These are phyloP conservation scores for Termitomyces titanicus DNA, from an alignment of 768 basidiomycete genomes.

Conservation along the genomic window DNA sequence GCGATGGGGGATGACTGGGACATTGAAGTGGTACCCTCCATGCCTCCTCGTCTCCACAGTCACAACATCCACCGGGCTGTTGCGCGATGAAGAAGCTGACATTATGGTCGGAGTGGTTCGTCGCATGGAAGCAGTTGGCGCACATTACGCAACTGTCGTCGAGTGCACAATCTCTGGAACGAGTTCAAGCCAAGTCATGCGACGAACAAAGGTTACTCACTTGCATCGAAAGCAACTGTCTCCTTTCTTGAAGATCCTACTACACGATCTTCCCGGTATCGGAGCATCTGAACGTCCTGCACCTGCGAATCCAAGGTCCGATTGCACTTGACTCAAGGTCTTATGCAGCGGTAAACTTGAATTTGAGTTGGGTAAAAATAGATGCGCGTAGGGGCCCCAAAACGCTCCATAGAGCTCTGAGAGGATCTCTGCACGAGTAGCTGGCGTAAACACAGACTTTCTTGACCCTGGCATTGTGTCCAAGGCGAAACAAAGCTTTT, in stretches of 20 bases:
- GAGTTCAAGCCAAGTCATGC: background rate
- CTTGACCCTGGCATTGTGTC: slow-evolving; percentile 80
- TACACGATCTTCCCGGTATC: slow-evolving; percentile 73
- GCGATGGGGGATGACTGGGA: slow-evolving; percentile 68
- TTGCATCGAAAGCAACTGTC: slow-evolving; percentile 94
- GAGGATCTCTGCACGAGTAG: slow-evolving; percentile 78
- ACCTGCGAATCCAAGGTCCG: slow-evolving; percentile 49
- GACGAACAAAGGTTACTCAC: slow-evolving; percentile 44
- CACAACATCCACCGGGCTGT: slow-evolving; percentile 91
- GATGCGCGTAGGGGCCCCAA: slow-evolving; percentile 71
- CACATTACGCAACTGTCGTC: slow-evolving; percentile 92
- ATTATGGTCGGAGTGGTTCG: slow-evolving; percentile 85
- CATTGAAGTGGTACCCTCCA: slow-evolving; percentile 72
- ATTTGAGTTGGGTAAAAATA: slow-evolving; percentile 68
- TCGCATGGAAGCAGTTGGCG: slow-evolving; percentile 83
- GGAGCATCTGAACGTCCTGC: slow-evolving; percentile 58
- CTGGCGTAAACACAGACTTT: slow-evolving; percentile 72
- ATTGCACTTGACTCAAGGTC: slow-evolving; percentile 70
- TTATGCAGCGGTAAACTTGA: slow-evolving; percentile 58
- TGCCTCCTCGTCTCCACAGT: slow-evolving; percentile 90
- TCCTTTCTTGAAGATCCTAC: slow-evolving; percentile 84
- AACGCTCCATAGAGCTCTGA: slow-evolving; percentile 78
- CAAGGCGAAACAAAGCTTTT: slow-evolving; percentile 70
- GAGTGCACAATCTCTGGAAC: slow-evolving; percentile 78
- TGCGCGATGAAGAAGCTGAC: slow-evolving; percentile 92